Evolutionary conservation across 441 rosid species (phyloP), one percentile per base, ranked within the genome.

Genomic region (Erysimum cheiri): DNA sequence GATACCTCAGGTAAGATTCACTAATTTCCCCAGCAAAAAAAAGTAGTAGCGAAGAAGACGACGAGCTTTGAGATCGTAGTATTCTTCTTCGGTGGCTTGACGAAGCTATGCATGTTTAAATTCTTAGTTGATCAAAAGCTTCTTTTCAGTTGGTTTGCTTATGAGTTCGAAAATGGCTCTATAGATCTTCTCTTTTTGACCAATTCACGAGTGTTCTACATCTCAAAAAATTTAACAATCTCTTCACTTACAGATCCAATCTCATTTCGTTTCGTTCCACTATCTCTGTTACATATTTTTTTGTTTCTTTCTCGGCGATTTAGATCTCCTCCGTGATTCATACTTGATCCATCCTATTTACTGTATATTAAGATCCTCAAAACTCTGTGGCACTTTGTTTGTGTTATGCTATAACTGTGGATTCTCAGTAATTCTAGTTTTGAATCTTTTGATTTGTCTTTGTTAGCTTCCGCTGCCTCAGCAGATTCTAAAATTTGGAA

Each of bases 21-120:
- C n/a, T 64, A 24, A 40, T 41, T 43, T 43, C 17, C 14, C 6
- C 24, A 54, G 60, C 37, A 53, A n/a, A 17, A 19, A 66, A 15
- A 43, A 47, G 31, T 5, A 65, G 36, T 17, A 32, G 11, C 50
- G 59, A 59, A 2, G 67, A 58, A 2, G 67, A 43, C 5, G 60
- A 29, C 22, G 15, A 70, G 35, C 52, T 47, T 69, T 4, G 66
- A 59, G 64, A 69, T 58, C 65, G 57, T 57, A 32, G 57, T 57
- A 32, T 33, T 14, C 57, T 60, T 14, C 28, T 26, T 22, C 65
- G 14, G n/a, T 44, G 28, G 13, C 17, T 41, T 60, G 14, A 53
- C 22, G 59, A 24, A 68, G 32, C 53, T 56, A n/a, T 68, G 66
- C 73, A 48, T 69, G 73, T 69, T 56, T 33, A 22, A 41, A 67